Conservation (phyloP, 2,329 filamentous ascomycete species). For the Lecanosticta acicola region DNA sequence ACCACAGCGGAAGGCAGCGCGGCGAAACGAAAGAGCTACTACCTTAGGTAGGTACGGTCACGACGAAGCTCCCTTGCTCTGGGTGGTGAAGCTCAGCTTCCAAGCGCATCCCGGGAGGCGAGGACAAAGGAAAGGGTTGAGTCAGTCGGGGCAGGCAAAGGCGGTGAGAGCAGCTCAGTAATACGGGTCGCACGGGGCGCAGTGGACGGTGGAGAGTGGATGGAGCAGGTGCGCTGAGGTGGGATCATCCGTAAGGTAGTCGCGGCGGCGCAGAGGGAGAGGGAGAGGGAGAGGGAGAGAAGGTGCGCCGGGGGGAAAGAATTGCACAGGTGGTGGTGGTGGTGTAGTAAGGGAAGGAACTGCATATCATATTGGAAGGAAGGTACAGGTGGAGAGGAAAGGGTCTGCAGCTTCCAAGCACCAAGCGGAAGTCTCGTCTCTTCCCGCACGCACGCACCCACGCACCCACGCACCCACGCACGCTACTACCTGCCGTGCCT, state of each 20-base stretch:
- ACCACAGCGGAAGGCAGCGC: too few species aligned
- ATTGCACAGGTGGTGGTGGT: not conserved
- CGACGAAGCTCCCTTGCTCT: not conserved
- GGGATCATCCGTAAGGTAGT: not conserved
- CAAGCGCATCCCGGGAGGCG: too few species aligned
- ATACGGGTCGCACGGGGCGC: too few species aligned
- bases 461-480: not conserved
- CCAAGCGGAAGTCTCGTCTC: not conserved
- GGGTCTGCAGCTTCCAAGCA: not conserved
- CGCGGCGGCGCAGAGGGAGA: not conserved
- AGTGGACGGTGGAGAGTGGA: not conserved
- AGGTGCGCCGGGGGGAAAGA: not conserved
- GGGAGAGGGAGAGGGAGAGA: not conserved
- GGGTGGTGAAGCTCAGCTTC: too few species aligned
- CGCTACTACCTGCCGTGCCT: not conserved
- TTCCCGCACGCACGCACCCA: not conserved
- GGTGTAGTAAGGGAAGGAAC: not conserved
- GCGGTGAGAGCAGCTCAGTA: too few species aligned
- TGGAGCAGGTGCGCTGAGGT: not conserved
- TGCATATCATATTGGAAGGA: too few species aligned
- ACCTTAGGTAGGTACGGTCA: too few species aligned
- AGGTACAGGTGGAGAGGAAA: not conserved
- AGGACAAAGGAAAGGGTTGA: not conserved
- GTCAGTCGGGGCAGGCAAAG: too few species aligned
- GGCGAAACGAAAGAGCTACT: too few species aligned